Conservation (phyloP, 805 yeast genomes). For the Barnettozyma sucrosica region DNA sequence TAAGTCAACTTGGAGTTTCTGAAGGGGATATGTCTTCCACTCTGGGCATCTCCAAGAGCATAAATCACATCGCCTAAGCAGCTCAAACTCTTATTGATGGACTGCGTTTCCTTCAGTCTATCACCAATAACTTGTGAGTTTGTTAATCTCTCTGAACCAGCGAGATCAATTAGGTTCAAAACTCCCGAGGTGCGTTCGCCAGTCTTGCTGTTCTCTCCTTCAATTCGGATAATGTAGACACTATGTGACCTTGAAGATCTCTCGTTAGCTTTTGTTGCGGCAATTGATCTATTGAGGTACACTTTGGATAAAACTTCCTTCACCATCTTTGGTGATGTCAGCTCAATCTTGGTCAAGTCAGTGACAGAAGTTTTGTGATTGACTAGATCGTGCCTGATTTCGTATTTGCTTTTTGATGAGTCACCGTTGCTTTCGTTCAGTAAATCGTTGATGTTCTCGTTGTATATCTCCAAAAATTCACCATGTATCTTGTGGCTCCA, state of each 20-base stretch:
- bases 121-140: constrained; percentile 76
- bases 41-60: constrained; percentile 48
- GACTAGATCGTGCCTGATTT: constrained; percentile 63
- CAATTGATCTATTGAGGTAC: constrained; percentile 60
- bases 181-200: constrained; percentile 49
- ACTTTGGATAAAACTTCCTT: constrained; percentile 48
- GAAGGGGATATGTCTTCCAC: constrained; percentile 70
- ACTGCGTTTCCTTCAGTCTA: constrained; percentile 77
- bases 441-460: constrained; percentile 73
- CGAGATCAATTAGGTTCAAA: constrained; percentile 80
- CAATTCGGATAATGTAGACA: constrained; percentile 59
- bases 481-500: constrained; percentile 63
- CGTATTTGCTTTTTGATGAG: constrained; percentile 37
- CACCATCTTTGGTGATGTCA: constrained; percentile 47
- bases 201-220: constrained; percentile 47
- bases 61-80: constrained; percentile 85
- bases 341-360: constrained; percentile 45
- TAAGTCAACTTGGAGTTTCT: constrained; percentile 92
- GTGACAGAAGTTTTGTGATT: constrained; percentile 52
- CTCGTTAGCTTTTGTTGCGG: constrained; percentile 74
- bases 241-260: constrained; percentile 91
- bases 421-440: constrained; percentile 28
- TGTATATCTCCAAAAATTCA: constrained; percentile 85
- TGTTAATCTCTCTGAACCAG: constrained; percentile 85
- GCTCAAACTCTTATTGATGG: constrained; percentile 83